phyloP scores from a whole-genome alignment of 1,284 basidiomycete species.

The Leccinum fuscescens region DNA sequence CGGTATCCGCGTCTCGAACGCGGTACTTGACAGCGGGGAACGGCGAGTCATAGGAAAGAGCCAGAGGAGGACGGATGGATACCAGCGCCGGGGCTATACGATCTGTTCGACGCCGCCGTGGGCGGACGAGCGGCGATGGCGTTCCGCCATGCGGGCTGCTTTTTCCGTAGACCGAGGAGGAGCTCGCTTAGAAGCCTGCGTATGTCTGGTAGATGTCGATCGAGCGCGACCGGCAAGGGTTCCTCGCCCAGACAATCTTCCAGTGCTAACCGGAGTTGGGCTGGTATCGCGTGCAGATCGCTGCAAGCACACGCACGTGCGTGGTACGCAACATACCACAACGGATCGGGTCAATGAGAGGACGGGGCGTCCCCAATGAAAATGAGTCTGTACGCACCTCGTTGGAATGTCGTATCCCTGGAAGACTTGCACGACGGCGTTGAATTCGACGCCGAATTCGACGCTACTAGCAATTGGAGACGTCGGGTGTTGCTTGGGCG shows the following conservation, averaged over 20 bases:
- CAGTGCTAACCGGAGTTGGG: constrained; percentile 78
- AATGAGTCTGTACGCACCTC: constrained; percentile 48
- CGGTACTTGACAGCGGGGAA: not conserved
- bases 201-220: constrained; percentile 77
- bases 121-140: constrained; percentile 13
- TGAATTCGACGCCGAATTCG: constrained; percentile 89
- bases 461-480: constrained; percentile 87
- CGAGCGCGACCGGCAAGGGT: constrained; percentile 71
- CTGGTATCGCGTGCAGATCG: constrained; percentile 80
- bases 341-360: not conserved
- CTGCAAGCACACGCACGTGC: constrained; percentile 28
- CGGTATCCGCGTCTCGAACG: not conserved
- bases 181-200: constrained; percentile 79
- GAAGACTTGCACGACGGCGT: constrained; percentile 81
- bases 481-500: constrained; percentile 70
- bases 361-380: constrained; percentile 21
- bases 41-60: constrained; percentile 9
- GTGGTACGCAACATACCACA: not conserved
- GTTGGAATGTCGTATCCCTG: constrained; percentile 76
- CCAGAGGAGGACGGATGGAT: not conserved
- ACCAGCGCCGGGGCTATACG: not conserved
- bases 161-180: constrained; percentile 79
- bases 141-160: constrained; percentile 69
- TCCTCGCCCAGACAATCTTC: constrained; percentile 87
- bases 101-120: constrained; percentile 2